Evolutionary conservation across 768 basidiomycete species (phyloP), one percentile per base, ranked within the genome.

Genomic region (Mrakia hoshinonis): DNA sequence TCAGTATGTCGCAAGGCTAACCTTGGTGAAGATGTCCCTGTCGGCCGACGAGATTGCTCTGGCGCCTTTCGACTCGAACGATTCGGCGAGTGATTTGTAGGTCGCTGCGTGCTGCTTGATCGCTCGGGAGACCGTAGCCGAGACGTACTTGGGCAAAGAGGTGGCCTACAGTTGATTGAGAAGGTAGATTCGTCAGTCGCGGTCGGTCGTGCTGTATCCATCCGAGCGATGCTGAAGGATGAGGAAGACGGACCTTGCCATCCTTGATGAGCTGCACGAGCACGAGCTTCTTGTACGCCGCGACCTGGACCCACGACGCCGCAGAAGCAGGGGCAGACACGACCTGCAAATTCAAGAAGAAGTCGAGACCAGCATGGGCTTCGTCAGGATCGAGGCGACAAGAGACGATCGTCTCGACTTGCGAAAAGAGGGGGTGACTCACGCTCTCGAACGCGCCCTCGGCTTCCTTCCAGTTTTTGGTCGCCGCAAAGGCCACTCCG

Each of bases 381-480:
- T 39, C 22, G 36, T 38, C 13, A 47, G 46, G 55, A 24, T 48
- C 26, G 84, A 83, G 43, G 39, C 13, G 38, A 22, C 13, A 15
- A 20, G 63, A 36, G 39, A 43, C 20, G 29, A 47, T 9, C 12
- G 34, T 10, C 34, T 31, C 61, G 51, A 54, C n/a, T n/a, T n/a
- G n/a, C n/a, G n/a, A n/a, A n/a, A n/a, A n/a, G n/a, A n/a, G n/a
- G n/a, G 52, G 20, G 84, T 85, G 29, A 87, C 86, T 71, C 63
- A 87, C 88, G 34, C 89, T 88, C 79, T 95, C 92, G 63, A 93
- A 87, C 73, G 85, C 87, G 68, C 90, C 88, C 70, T 86, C 85
- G 0, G 92, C 89, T 11, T 87, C 83, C 2, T 81, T 75, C 86
- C 87, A 92, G 22, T 82, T 81, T 75, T 86, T 86, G 52, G 90